Evolutionary conservation across 352 stramenopile species (phyloP).

Genomic region (Pythium periplocum): DNA sequence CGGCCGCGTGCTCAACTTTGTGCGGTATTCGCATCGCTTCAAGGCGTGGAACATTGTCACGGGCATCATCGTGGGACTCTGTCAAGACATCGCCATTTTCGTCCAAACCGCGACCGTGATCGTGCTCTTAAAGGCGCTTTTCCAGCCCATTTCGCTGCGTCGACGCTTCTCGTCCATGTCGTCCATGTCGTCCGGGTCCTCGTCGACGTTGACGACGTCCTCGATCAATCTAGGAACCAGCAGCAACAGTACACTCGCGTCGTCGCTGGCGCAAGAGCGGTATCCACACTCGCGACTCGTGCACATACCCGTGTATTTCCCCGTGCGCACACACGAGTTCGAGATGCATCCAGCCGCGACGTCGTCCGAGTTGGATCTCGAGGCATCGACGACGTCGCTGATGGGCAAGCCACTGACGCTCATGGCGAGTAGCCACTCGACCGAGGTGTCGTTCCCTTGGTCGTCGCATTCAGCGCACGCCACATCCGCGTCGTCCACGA

Average conservation of each 20-base stretch:
- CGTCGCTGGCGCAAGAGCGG: constrained; percentile 9
- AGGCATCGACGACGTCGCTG: constrained; percentile 7
- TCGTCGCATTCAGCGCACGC: neutral
- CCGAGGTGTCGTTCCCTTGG: constrained; percentile 22
- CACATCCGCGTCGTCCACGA: constrained; percentile 5
- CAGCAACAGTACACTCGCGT: neutral
- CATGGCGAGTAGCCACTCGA: constrained; percentile 19
- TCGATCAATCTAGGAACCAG: neutral
- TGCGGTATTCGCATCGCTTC: constrained; percentile 56
- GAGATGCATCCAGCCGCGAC: constrained; percentile 14
- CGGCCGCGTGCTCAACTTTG: constrained; percentile 55
- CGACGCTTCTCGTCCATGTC: constrained; percentile 8
- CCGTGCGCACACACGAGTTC: constrained; percentile 50
- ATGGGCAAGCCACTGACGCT: constrained; percentile 47
- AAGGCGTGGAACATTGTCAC: constrained; percentile 34
- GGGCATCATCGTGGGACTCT: constrained; percentile 35
- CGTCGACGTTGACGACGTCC: constrained; percentile 1
- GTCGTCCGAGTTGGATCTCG: constrained; percentile 14
- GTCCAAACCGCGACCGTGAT: constrained; percentile 58
- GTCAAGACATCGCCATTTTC: constrained; percentile 63
- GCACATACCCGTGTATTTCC: constrained; percentile 56
- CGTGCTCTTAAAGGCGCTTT: constrained; percentile 58
- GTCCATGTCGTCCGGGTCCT: constrained; percentile 5
- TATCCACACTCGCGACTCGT: constrained; percentile 22
- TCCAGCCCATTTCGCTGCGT: constrained; percentile 25